Evolutionary conservation across 306 rosid genomes (phyloP).

Genomic region (Gastrolobium villosum): DNA sequence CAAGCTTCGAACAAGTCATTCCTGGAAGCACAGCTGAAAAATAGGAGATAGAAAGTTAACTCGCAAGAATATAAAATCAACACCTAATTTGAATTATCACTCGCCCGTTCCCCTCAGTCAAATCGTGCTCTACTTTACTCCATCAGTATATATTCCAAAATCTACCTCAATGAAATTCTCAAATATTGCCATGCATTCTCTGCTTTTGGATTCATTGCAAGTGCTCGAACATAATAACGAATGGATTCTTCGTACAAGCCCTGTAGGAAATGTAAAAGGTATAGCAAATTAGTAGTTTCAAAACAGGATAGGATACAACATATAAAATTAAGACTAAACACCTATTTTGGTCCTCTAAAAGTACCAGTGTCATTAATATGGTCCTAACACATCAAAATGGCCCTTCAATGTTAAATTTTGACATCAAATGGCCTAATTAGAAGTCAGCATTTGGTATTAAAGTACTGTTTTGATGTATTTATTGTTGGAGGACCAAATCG

Average conservation of each 20-base stretch:
- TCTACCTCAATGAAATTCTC: slow-evolving; percentile 93
- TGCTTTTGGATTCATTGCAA: slow-evolving; percentile 96
- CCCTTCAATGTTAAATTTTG: not conserved
- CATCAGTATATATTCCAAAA: not conserved
- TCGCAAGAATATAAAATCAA: not conserved
- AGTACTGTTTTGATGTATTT: slow-evolving; percentile 3
- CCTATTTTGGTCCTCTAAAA: not conserved
- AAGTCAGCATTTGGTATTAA: slow-evolving; percentile 3
- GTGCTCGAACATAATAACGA: slow-evolving; percentile 95
- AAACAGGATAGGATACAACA: slow-evolving; percentile 4
- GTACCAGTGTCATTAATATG: not conserved
- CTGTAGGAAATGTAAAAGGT: slow-evolving; percentile 50
- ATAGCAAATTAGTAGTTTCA: slow-evolving; percentile 21
- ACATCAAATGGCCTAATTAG: not conserved
- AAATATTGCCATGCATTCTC: slow-evolving; percentile 98
- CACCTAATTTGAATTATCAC: slow-evolving; percentile 7
- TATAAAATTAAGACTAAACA: slow-evolving; percentile 18
- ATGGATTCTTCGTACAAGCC: slow-evolving; percentile 94
- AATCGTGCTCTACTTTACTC: not conserved
- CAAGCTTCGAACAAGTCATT: slow-evolving; percentile 95
- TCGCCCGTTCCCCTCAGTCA: not conserved
- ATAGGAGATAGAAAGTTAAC: slow-evolving; percentile 24
- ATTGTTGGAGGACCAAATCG: not conserved
- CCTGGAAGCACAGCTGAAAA: slow-evolving; percentile 95
- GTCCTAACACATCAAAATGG: not conserved